Conservation (phyloP, 139 green algal species). For the Mychonastes homosphaera region DNA sequence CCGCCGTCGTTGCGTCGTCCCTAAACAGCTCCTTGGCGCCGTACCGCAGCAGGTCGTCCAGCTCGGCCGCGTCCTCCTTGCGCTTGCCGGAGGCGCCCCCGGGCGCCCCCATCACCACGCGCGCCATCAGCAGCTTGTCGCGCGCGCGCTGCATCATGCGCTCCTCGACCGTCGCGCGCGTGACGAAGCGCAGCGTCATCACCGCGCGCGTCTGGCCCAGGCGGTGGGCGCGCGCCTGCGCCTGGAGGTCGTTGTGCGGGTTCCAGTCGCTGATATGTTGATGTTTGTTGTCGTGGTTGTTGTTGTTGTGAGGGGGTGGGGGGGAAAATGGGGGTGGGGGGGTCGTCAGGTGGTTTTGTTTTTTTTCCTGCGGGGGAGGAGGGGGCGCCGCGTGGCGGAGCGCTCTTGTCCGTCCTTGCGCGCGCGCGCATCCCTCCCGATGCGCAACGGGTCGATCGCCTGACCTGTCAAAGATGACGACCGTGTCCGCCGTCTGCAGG, state of each 20-base stretch:
- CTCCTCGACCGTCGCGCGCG: slow-evolving; percentile 73
- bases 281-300: slow-evolving; percentile 27
- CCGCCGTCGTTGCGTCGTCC: slow-evolving; percentile 14
- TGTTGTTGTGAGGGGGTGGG: background rate
- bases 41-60: slow-evolving; percentile 75
- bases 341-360: no score
- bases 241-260: slow-evolving; percentile 71
- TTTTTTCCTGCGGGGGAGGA: no score
- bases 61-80: slow-evolving; percentile 56
- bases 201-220: slow-evolving; percentile 63
- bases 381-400: no score
- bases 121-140: slow-evolving; percentile 78
- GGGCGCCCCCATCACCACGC: slow-evolving; percentile 68
- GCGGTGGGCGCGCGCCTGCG: slow-evolving; percentile 48
- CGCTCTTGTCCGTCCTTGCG: no score
- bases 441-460: no score
- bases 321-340: no score
- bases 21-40: slow-evolving; percentile 44
- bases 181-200: slow-evolving; percentile 78
- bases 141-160: slow-evolving; percentile 68
- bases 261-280: slow-evolving; percentile 57
- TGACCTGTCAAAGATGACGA: slow-evolving; percentile 79
- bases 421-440: no score
- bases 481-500: slow-evolving; percentile 79
- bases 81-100: slow-evolving; percentile 2